Percentiles rank a stretch among this genome's conserved stretches.
Evolutionary conservation across 1,284 basidiomycete genomes (phyloP).

Genomic region (Malassezia nana): DNA sequence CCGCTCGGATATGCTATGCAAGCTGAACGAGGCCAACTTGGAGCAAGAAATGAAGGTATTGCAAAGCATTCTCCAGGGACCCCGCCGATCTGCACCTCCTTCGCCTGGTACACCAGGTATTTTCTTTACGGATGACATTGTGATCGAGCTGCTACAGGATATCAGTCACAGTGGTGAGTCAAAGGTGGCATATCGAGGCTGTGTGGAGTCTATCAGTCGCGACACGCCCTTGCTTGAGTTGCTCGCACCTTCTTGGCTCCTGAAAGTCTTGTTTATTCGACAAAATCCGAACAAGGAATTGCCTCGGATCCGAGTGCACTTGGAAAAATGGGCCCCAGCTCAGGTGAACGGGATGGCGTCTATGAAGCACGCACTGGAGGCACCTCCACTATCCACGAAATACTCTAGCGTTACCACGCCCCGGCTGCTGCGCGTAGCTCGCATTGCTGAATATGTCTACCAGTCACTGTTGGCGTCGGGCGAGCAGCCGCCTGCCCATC

Average conservation of each 20-base stretch:
- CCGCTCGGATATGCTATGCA: background rate
- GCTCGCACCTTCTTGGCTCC: constrained; percentile 10
- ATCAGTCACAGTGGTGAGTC: background rate
- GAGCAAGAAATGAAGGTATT: background rate
- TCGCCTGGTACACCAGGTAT: background rate
- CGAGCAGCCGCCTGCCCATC: background rate
- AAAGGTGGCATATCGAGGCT: constrained; percentile 1
- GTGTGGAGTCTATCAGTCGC: background rate
- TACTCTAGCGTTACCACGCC: background rate
- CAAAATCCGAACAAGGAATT: background rate
- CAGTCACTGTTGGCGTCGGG: background rate
- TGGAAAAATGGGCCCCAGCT: background rate
- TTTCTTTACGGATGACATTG: background rate
- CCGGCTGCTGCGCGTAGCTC: constrained; percentile 1
- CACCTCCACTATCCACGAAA: background rate
- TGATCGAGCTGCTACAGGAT: background rate
- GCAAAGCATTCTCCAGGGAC: background rate
- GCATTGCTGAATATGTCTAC: constrained; percentile 2
- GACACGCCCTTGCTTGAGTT: constrained; percentile 10
- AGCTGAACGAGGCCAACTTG: background rate
- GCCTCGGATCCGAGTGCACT: background rate
- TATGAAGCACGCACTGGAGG: background rate
- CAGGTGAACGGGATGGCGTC: background rate
- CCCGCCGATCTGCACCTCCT: background rate
- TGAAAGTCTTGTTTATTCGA: background rate